Evolutionary conservation across 352 stramenopile species (phyloP), one percentile per base, ranked within the genome.

Genomic region (Globisporangium spinosum): DNA sequence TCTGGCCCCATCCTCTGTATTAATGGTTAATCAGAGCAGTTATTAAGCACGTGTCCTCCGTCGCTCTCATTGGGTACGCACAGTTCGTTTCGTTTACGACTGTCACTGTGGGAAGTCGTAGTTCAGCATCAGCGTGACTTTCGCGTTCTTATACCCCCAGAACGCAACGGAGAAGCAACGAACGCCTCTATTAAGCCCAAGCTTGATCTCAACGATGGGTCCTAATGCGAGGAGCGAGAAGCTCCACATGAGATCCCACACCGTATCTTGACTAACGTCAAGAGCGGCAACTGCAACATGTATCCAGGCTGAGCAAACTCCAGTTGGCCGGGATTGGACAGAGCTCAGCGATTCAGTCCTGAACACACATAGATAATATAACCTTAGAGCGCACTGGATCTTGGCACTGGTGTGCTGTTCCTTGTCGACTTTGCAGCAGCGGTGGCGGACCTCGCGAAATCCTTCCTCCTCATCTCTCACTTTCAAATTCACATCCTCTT

Each of bases 401-500:
- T 38, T 17, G 7, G 2, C 32, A 2, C 9, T 47, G 17, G 17
- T 20, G 32, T 17, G 23, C 5, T 23, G 25, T 15, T 22, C 22
- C 13, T 23, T 22, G 53, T 5, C 53, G 53, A 13, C 23, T 34
- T 3, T 29, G 23, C 51, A 56, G 49, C 10, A 25, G 13, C 49
- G 23, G 40, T 47, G 40, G n/a, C 20, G 23, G 15, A 27, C 51
- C 55, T 45, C 13, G 55, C 27, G 2, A 20, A 20, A 20, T 61
- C 34, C 56, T 17, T 32, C 56, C 7, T 5, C 40, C 12, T 34
- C 56, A 47, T 47, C 56, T 49, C 56, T 62, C 56, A 62, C 27
- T 62, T 49, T 62, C 34, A 43, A 47, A 62, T 62, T 62, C 32
- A 32, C 56, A 47, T 13, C n/a, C 56, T 25, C 22, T 32, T 32